Conservation (phyloP, 495 filamentous ascomycete genomes). For the Aspergillus biplanus region DNA sequence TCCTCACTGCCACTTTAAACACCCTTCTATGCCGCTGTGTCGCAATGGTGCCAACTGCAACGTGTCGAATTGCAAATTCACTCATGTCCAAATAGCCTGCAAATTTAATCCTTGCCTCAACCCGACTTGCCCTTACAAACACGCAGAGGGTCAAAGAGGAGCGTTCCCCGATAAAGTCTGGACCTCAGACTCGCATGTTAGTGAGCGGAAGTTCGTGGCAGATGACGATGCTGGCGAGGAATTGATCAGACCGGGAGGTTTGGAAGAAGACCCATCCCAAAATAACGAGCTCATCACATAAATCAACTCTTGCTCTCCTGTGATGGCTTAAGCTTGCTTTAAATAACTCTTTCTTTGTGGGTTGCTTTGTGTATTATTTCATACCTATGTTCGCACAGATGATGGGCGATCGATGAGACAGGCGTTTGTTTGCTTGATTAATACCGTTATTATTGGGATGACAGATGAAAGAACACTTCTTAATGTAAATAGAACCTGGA, state of each 20-base stretch:
- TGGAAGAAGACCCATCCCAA: conserved; percentile 32
- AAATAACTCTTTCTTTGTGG: conserved; percentile 17
- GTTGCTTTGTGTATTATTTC: conserved; percentile 41
- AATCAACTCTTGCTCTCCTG: conserved; percentile 13
- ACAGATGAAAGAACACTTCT: conserved; percentile 10
- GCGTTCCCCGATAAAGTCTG: conserved; percentile 90
- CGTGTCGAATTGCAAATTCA: conserved; percentile 84
- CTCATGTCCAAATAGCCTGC: conserved; percentile 80
- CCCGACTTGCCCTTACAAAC: conserved; percentile 81
- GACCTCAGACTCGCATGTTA: conserved; percentile 73
- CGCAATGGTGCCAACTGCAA: conserved; percentile 92
- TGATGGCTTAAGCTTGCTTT: conserved; percentile 2
- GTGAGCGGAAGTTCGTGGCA: conserved; percentile 90
- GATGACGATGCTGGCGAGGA: conserved; percentile 70
- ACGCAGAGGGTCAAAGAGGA: conserved; percentile 83
- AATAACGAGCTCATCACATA: conserved; percentile 45
- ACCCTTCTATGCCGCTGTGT: conserved; percentile 79
- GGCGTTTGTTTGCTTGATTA: conserved; percentile 42
- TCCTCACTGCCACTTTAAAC: conserved; percentile 81
- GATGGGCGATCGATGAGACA: conserved; percentile 34
- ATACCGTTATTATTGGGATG: conserved; percentile 31
- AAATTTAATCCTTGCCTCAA: conserved; percentile 92
- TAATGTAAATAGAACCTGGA: conserved; percentile 38
- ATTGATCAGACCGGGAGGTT: conserved; percentile 71
- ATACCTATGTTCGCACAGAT: conserved; percentile 22